Percentiles rank a stretch among this genome's conserved stretches.
Conservation (phyloP, 179 eudicot species). For the Amaranthus tricolor region DNA sequence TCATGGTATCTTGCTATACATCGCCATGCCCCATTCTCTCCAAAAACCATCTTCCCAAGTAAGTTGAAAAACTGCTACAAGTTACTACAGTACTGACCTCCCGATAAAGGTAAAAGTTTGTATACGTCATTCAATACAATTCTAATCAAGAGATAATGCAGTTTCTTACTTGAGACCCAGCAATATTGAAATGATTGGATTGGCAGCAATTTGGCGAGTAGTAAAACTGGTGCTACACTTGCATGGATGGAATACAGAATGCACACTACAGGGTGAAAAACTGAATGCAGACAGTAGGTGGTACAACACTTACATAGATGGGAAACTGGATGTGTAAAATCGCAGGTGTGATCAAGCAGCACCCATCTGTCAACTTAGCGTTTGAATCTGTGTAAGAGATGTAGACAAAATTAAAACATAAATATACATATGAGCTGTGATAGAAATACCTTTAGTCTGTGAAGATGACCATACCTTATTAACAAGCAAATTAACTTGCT, state of each 20-base stretch:
- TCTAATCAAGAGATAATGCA: neutral
- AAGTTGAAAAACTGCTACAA: slow-evolving; percentile 11
- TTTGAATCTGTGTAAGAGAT: slow-evolving; percentile 50
- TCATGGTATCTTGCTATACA: slow-evolving; percentile 20
- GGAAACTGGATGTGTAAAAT: neutral
- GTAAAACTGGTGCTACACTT: neutral
- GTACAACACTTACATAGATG: too few species aligned
- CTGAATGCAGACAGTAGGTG: too few species aligned
- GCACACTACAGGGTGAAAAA: too few species aligned
- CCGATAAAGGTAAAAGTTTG: neutral
- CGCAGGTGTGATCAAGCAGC: slow-evolving; percentile 27
- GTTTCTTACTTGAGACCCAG: slow-evolving; percentile 7
- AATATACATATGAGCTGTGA: neutral
- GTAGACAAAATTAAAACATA: neutral
- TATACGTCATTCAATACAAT: slow-evolving; percentile 17
- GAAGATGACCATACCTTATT: slow-evolving; percentile 61
- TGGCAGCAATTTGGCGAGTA: neutral
- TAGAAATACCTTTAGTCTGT: neutral
- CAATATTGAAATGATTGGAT: neutral
- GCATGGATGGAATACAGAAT: neutral
- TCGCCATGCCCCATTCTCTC: slow-evolving; percentile 9
- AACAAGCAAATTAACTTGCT: slow-evolving; percentile 91
- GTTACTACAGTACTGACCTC: slow-evolving; percentile 5
- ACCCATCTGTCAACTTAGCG: slow-evolving; percentile 46
- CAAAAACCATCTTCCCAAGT: neutral